Evolutionary conservation across 495 filamentous ascomycete genomes (phyloP).

Genomic region (Penicillium robsamsonii): DNA sequence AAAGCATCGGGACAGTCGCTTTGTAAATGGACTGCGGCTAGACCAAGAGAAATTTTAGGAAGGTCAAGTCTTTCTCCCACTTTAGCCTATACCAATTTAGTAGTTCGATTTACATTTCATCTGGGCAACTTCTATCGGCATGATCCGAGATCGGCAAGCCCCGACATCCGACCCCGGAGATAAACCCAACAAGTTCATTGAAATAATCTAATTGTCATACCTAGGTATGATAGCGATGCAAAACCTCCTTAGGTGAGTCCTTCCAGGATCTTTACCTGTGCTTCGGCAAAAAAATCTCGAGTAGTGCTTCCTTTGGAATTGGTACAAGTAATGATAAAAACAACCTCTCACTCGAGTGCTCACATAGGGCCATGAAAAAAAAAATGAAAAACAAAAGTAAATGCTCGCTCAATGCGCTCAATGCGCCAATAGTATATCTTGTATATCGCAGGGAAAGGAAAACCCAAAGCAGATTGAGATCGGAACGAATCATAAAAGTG

Average conservation of each 20-base stretch:
- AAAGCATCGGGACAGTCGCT: neutral
- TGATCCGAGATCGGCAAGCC: neutral
- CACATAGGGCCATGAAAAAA: neutral
- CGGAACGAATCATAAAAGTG: slow-evolving; percentile 1
- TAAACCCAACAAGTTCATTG: neutral
- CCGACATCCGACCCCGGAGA: neutral
- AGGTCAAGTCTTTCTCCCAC: neutral
- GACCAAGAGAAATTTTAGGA: neutral
- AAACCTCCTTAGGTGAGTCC: neutral
- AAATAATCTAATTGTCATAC: neutral
- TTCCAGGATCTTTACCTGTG: neutral
- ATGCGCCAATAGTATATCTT: slow-evolving; percentile 8
- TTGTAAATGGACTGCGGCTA: slow-evolving; percentile 1
- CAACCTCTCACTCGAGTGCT: neutral
- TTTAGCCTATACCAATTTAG: neutral
- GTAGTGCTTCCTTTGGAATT: neutral
- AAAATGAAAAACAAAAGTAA: neutral
- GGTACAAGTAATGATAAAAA: neutral
- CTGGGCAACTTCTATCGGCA: neutral
- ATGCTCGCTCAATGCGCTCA: slow-evolving; percentile 9
- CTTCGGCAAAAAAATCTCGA: neutral
- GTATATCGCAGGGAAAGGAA: neutral
- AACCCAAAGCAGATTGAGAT: neutral
- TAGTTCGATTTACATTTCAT: neutral
- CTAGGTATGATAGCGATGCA: neutral